A percentile compares a stretch with the other conserved stretches of the same genome.
Conservation (phyloP, 1,284 basidiomycete species). For the Pascua sp. region DNA sequence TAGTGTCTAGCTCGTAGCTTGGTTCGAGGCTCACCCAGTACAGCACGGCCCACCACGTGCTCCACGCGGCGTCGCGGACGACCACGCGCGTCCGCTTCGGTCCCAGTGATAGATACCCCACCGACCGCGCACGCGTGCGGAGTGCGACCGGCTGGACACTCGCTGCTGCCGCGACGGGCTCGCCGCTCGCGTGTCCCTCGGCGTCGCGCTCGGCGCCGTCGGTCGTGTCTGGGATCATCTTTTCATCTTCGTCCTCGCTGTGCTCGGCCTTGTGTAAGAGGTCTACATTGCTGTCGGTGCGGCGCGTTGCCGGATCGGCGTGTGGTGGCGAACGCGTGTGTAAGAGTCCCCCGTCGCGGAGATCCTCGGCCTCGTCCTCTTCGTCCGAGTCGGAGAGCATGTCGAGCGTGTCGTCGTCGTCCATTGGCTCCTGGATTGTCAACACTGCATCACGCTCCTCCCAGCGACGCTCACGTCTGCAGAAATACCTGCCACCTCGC, state of each 20-base stretch:
- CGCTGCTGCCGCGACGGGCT: no score
- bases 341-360: slow-evolving; percentile 1
- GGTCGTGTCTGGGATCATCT: slow-evolving; percentile 3
- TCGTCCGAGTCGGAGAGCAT: slow-evolving; percentile 45
- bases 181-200: background rate
- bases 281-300: no score
- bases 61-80: slow-evolving; percentile 72
- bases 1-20: background rate
- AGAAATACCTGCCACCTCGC: slow-evolving; percentile 32
- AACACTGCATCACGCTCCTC: background rate
- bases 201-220: slow-evolving; percentile 2
- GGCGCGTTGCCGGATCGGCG: no score
- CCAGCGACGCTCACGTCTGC: slow-evolving; percentile 21
- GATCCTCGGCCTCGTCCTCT: slow-evolving; percentile 40
- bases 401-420: slow-evolving; percentile 36
- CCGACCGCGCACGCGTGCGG: background rate
- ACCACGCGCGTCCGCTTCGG: slow-evolving; percentile 60
- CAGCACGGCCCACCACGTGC: slow-evolving; percentile 75
- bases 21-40: slow-evolving; percentile 63
- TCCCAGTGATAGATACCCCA: slow-evolving; percentile 18
- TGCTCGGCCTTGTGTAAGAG: no score
- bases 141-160: no score
- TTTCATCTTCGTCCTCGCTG: slow-evolving; percentile 11
- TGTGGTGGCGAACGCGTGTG: no score
- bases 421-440: background rate